Base-by-base conservation (phyloP, 148 eudicot species). In the Chenopodium berlandieri region DNA sequence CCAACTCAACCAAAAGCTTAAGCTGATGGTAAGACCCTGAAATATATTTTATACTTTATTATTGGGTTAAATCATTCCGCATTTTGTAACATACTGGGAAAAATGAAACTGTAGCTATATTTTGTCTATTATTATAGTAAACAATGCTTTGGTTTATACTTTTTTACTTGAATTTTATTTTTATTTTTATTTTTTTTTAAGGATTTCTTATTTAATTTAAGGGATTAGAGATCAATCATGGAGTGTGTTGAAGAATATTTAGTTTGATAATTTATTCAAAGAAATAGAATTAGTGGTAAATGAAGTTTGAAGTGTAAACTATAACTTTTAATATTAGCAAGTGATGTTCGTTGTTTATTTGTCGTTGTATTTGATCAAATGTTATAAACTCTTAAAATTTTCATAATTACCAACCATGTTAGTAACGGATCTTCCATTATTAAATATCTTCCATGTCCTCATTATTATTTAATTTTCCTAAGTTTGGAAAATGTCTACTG, bases 11-110 rank as follows among this genome's bases (percentile, higher is more conserved):
- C 32, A 31, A 31, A 31, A 31, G 32, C 2, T 31, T 31, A 31
- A 31, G 32, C 0, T 31, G 32, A 31, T 31, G 2, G 32, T 31
- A 31, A 31, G 32, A 0, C 32, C 32, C 32, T 31, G 32, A 2
- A 31, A 31, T 31, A 31, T 31, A 2, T 31, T 31, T 31, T 31
- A 31, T 31, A 31, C 32, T 31, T 31, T 31, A 31, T 31, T 31
- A 31, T 31, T 65, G 73, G 83, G 46, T 13, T 71, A 31, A 62
- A 69, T 70, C 73, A 77, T 65, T 80, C 63, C 56, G 65, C 67
- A 76, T 76, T 76, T 80, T 80, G 81, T 81, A 80, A 58, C 81
- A 77, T 84, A 77, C 62, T 63, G 75, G 16, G 25, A 70, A 48
- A 40, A 52, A 19, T 5, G 32, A 48, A 40, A 66, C 27, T 5